These are phyloP conservation scores for Trametes sanguinea DNA, from an alignment of 768 basidiomycete species.

Conservation along the genomic window DNA sequence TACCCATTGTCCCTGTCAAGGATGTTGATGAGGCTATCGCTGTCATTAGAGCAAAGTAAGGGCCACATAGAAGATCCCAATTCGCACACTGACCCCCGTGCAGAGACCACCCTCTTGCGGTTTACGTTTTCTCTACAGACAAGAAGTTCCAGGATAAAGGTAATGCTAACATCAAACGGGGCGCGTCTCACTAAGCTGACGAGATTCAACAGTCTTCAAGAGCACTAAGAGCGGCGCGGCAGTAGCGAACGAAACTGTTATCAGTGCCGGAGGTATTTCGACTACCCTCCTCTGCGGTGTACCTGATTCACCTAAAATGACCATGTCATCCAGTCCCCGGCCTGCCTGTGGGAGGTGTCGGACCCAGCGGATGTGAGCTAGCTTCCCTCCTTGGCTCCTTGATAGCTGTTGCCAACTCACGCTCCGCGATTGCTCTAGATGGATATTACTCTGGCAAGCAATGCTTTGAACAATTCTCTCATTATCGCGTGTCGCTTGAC, in stretches of 20 bases:
- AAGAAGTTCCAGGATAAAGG: conserved; percentile 61
- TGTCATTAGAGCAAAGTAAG: conserved; percentile 61
- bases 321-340: conserved; percentile 45
- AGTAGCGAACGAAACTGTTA: conserved; percentile 66
- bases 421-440: conserved; percentile 38
- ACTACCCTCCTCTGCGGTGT: background rate
- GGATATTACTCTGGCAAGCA: conserved; percentile 75
- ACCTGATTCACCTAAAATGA: background rate
- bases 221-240: conserved; percentile 73
- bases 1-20: conserved; percentile 76
- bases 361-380: conserved; percentile 62
- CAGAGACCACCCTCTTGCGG: conserved; percentile 72
- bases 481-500: conserved; percentile 58
- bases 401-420: background rate
- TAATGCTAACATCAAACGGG: conserved; percentile 25
- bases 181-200: no score
- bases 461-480: conserved; percentile 78
- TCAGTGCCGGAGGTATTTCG: conserved; percentile 59
- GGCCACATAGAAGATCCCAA: conserved; percentile 4
- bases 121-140: conserved; percentile 77
- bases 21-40: conserved; percentile 69
- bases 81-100: background rate
- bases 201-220: conserved; percentile 51
- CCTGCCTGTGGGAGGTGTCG: conserved; percentile 73
- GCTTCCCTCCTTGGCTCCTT: background rate